Conservation (phyloP, 1,139 yeast species). For the Saccharomyces hybrid region DNA sequence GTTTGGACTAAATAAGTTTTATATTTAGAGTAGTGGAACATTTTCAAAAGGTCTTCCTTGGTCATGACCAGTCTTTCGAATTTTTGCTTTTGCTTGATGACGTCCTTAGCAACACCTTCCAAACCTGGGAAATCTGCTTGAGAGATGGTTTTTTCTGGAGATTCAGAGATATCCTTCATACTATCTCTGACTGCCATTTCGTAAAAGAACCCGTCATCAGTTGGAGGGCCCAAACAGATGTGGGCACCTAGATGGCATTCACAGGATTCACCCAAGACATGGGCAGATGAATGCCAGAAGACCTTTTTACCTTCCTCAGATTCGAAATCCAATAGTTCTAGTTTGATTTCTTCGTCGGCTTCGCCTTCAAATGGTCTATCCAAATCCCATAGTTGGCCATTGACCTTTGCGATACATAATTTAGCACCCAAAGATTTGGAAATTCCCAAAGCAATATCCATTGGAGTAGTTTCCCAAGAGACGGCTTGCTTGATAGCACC, state of each 20-base stretch:
- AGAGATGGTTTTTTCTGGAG: conserved; percentile 68
- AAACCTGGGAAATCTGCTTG: conserved; percentile 78
- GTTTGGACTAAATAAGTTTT: conserved; percentile 81
- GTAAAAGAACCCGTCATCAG: conserved; percentile 95
- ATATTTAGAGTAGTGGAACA: conserved; percentile 95
- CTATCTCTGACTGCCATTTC: conserved; percentile 79
- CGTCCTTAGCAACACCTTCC: conserved; percentile 84
- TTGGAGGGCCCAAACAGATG: conserved; percentile 92
- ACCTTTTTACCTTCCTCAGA: conserved; percentile 88
- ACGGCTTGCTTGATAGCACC: conserved; percentile 73
- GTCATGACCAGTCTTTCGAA: conserved; percentile 90
- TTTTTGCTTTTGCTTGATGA: conserved; percentile 92
- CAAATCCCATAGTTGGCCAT: conserved; percentile 91
- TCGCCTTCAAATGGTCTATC: conserved; percentile 83
- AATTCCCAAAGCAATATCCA: conserved; percentile 75
- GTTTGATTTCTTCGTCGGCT: conserved; percentile 31
- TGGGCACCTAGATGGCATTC: conserved; percentile 96
- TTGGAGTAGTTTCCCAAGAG: conserved; percentile 86
- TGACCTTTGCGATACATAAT: conserved; percentile 84
- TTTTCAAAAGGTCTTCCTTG: conserved; percentile 81
- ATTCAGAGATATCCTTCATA: conserved; percentile 33
- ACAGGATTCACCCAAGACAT: conserved; percentile 95
- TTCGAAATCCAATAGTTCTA: conserved; percentile 77
- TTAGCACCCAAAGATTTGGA: conserved; percentile 85
- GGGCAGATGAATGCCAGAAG: conserved; percentile 99